Conservation (phyloP, 192 early-diverging fungal genomes). For the Coemansia asiatica region DNA sequence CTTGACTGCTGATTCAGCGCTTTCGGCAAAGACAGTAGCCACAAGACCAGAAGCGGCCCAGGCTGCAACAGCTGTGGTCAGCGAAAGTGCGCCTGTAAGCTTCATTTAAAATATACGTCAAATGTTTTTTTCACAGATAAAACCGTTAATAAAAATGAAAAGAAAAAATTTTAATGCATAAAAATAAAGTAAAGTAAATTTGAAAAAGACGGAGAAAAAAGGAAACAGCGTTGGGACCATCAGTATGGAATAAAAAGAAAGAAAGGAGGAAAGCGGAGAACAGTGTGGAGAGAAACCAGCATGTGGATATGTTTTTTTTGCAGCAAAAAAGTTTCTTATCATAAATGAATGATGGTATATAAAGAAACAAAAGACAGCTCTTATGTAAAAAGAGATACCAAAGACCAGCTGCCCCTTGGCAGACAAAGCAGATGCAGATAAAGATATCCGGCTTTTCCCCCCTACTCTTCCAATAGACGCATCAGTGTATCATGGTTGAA, state of each 20-base stretch:
- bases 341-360: too few species aligned
- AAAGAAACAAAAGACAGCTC: not conserved
- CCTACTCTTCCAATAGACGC: conserved; percentile 36
- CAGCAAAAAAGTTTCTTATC: not conserved
- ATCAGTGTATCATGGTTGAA: conserved; percentile 45
- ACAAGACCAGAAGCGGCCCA: conserved; percentile 1
- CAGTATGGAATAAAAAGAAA: not conserved
- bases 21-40: conserved; percentile 3
- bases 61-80: conserved; percentile 2
- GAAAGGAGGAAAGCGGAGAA: not conserved
- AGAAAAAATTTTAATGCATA: not conserved
- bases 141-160: conserved; percentile 10
- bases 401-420: not conserved
- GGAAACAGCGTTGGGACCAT: not conserved
- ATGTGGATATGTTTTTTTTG: not conserved
- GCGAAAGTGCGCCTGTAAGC: conserved; percentile 8
- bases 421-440: not conserved
- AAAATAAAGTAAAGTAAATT: not conserved
- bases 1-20: conserved; percentile 56
- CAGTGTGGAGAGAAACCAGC: not conserved
- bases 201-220: conserved; percentile 1
- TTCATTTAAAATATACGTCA: conserved; percentile 3
- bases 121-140: not conserved
- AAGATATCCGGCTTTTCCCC: not conserved
- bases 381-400: not conserved